Percentiles rank a stretch among this genome's conserved stretches.
Evolutionary conservation across 176 grass and related monocot genomes (phyloP).

Genomic region (Coix lacrymajobi): DNA sequence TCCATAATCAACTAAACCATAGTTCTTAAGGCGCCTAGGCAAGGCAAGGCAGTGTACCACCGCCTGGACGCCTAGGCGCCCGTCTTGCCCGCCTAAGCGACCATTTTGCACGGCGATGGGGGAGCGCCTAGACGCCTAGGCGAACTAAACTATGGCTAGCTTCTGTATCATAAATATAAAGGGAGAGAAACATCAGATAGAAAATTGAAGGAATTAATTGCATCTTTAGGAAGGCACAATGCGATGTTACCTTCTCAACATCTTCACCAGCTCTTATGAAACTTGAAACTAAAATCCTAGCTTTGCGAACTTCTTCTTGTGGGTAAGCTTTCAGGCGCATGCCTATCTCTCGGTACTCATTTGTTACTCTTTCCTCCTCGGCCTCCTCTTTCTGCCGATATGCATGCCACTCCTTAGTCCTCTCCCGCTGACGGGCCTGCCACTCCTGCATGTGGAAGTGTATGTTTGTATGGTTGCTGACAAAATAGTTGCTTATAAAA

Average conservation of each 20-base stretch:
- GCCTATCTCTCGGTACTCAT: conserved; percentile 83
- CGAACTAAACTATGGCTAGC: background rate
- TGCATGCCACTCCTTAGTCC: conserved; percentile 83
- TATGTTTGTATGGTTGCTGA: background rate
- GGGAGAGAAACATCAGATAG: background rate
- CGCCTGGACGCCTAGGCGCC: too few relatives aligned
- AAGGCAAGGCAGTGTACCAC: too few relatives aligned
- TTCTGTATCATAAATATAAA: background rate
- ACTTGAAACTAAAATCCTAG: conserved; percentile 85
- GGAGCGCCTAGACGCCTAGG: too few relatives aligned
- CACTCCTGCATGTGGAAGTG: conserved; percentile 58
- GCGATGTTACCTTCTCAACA: conserved; percentile 64
- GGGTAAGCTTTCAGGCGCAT: conserved; percentile 89
- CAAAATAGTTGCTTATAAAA: conserved; percentile 8
- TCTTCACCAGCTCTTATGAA: conserved; percentile 79
- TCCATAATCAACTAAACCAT: background rate
- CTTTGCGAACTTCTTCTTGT: conserved; percentile 85
- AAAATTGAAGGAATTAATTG: background rate
- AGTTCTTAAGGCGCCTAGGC: too few relatives aligned
- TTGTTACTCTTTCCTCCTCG: conserved; percentile 61
- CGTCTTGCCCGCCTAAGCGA: too few relatives aligned
- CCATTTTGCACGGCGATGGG: too few relatives aligned
- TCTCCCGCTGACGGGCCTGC: conserved; percentile 70
- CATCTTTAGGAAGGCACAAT: background rate
- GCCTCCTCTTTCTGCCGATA: conserved; percentile 81